Base-by-base conservation (phyloP, 2,329 filamentous ascomycete genomes). In the Stagonosporopsis chrysanthemi region DNA sequence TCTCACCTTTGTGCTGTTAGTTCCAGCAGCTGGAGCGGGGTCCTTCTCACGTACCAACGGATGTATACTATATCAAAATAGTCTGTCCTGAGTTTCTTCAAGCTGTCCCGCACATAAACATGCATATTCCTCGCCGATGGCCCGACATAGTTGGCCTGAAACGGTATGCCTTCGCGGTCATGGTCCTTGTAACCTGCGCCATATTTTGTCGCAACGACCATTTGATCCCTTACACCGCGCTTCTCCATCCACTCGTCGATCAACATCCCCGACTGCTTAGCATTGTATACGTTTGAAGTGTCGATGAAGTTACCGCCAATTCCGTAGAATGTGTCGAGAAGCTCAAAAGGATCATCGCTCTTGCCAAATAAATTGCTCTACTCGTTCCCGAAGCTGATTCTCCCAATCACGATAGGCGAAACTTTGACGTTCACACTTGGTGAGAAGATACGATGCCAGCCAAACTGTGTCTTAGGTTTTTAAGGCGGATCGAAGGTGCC, bases 261-360 rank as follows among this genome's bases (percentile, higher is more conserved):
- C 66, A 74, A 75, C 7, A 62, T 61, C 61, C 79, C 78, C 2
- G 68, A 74, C 53, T 80, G 66, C 46, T 75, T 73, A 53, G 66
- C 52, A 35, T 78, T 70, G 61, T 78, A 79, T 36, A 67, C 70
- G 55, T 71, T 75, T 11, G 73, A 67, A 0, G 87, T 90, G 71
- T 91, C 88, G 68, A 91, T 86, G 73, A 91, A 91, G 76, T 91
- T 91, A 24, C 89, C 89, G 3, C 86, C 86, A 0, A 86, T 81
- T 3, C 83, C 81, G 57, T 83, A 85, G 74, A 84, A 91, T 67
- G 83, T 85, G 67, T 91, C 88, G 8, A 91, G 81, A n/a, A 91
- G 84, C 23, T 80, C 77, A 64, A 89, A 87, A 1, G 84, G 81
- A 1, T 82, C 82, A 47, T 85, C 79, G 70, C 85, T 81, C 74